These are phyloP conservation scores for Phytophthora hibernalis DNA, from an alignment of 352 stramenopile genomes.

Conservation along the genomic window DNA sequence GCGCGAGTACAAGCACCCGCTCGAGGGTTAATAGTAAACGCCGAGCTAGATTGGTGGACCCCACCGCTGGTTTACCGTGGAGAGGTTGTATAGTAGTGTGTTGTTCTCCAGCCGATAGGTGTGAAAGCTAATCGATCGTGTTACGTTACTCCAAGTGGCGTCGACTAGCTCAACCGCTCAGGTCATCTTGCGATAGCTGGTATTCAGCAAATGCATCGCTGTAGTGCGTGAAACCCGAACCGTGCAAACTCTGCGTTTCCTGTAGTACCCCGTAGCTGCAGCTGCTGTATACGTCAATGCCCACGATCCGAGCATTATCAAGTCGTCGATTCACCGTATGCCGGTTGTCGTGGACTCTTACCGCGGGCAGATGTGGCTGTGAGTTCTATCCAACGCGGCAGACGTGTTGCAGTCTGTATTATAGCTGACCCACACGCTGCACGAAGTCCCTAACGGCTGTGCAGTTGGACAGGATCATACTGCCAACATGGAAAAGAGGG, in stretches of 20 bases:
- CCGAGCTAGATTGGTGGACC: slow-evolving; percentile 18
- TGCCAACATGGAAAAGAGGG: slow-evolving; percentile 13
- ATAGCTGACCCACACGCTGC: background rate
- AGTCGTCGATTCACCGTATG: slow-evolving; percentile 14
- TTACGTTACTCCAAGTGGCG: slow-evolving; percentile 14
- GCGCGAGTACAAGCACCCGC: slow-evolving; percentile 49
- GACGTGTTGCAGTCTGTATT: background rate
- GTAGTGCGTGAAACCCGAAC: too few relatives aligned
- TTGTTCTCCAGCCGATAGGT: slow-evolving; percentile 16
- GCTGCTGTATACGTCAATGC: background rate
- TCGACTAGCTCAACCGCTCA: slow-evolving; percentile 19
- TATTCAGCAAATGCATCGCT: background rate
- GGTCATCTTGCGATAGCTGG: too few relatives aligned
- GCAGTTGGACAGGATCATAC: slow-evolving; percentile 4
- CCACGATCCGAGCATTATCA: background rate
- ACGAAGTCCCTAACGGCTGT: slow-evolving; percentile 15
- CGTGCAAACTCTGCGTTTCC: background rate
- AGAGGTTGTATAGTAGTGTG: slow-evolving; percentile 36
- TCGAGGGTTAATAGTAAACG: slow-evolving; percentile 34
- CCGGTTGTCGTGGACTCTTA: slow-evolving; percentile 28
- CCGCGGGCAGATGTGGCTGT: slow-evolving; percentile 14
- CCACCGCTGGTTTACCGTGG: too few relatives aligned
- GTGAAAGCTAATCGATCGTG: slow-evolving; percentile 22
- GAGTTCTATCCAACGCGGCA: slow-evolving; percentile 28
- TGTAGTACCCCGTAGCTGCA: background rate